phyloP scores from a whole-genome alignment of 805 yeast species.

The Candida montana region DNA sequence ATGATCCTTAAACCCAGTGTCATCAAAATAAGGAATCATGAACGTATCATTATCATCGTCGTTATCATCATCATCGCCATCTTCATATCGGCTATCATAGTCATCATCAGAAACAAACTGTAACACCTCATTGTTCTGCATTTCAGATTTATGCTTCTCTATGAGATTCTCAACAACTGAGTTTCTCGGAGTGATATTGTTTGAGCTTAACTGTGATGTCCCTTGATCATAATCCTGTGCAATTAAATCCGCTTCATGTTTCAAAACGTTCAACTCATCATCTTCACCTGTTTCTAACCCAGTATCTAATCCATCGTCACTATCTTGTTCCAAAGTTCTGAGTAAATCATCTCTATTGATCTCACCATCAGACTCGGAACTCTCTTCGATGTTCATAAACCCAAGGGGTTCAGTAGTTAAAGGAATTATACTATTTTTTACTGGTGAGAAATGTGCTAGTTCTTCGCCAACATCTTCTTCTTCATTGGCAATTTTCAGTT shows the following conservation, averaged over 20 bases:
- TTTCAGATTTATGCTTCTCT: conserved; percentile 40
- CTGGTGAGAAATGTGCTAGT: conserved; percentile 17
- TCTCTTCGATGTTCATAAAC: conserved; percentile 24
- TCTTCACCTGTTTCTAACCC: conserved; percentile 32
- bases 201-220: conserved; percentile 23
- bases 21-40: conserved; percentile 37
- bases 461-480: conserved; percentile 66
- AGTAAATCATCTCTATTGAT: conserved; percentile 45
- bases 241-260: conserved; percentile 39
- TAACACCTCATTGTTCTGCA: conserved; percentile 35
- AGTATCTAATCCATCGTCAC: conserved; percentile 30
- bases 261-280: conserved; percentile 31
- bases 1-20: conserved; percentile 25
- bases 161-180: conserved; percentile 28
- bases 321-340: conserved; percentile 29
- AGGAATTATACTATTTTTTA: conserved; percentile 15
- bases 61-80: conserved; percentile 21
- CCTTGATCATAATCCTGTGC: conserved; percentile 32
- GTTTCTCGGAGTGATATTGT: conserved; percentile 28
- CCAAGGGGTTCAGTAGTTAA: conserved; percentile 20
- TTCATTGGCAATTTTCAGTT: conserved; percentile 20
- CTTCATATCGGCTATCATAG: conserved; percentile 20
- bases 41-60: conserved; percentile 23
- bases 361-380: conserved; percentile 53
- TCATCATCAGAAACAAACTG: conserved; percentile 31